Percentiles rank a stretch among this genome's conserved stretches.
Evolutionary conservation across 1,284 basidiomycete genomes (phyloP).

Genomic region (Trametes hirsuta): DNA sequence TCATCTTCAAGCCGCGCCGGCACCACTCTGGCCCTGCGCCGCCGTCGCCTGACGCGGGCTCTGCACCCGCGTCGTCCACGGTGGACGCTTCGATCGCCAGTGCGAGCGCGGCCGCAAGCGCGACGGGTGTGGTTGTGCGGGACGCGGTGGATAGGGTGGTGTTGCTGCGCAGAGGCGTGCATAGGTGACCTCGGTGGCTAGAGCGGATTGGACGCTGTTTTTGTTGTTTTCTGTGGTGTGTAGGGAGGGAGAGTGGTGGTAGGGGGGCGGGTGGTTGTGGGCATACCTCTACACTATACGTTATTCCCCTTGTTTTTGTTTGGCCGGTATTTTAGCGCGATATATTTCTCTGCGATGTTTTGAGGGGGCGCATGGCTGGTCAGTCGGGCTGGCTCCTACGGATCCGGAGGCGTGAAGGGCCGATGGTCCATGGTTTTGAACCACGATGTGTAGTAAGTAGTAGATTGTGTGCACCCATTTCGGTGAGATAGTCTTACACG

Average conservation of each 20-base stretch:
- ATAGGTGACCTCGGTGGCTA: background rate
- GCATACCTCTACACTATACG: background rate
- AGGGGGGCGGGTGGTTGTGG: background rate
- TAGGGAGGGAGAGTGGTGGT: background rate
- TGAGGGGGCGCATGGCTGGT: too few relatives aligned
- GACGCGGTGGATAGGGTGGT: constrained; percentile 2
- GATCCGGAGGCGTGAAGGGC: too few relatives aligned
- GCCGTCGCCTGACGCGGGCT: constrained; percentile 6
- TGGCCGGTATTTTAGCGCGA: background rate
- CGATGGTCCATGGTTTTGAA: too few relatives aligned
- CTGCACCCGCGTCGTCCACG: background rate
- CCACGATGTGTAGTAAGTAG: too few relatives aligned
- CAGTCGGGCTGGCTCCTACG: too few relatives aligned
- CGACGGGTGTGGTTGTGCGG: background rate
- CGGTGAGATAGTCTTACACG: too few relatives aligned
- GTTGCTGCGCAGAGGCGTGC: constrained; percentile 6
- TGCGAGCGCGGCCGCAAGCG: background rate
- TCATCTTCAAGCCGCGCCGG: constrained; percentile 81
- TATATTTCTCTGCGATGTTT: constrained; percentile 3
- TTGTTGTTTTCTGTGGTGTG: too few relatives aligned
- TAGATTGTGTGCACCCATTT: too few relatives aligned
- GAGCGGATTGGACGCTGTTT: background rate
- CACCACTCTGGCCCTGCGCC: constrained; percentile 29
- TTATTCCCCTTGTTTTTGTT: constrained; percentile 1
- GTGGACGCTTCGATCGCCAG: background rate